These are phyloP conservation scores for Cucurbitaria berberidis DNA, from an alignment of 2,329 filamentous ascomycete species.

Conservation along the genomic window DNA sequence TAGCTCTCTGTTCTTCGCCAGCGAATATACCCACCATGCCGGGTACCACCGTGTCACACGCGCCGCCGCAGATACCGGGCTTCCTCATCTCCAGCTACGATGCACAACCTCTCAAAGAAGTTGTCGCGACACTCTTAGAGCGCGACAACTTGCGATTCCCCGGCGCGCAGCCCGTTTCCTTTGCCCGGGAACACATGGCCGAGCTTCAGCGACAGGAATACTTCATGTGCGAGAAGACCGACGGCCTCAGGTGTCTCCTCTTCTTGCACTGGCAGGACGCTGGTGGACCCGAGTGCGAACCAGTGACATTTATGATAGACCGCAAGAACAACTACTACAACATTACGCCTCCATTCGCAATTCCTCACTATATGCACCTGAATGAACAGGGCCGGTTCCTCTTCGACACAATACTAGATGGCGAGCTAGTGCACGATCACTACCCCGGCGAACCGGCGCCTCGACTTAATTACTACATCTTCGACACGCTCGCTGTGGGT, in stretches of 20 bases:
- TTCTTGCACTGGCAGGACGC: slow-evolving; percentile 76
- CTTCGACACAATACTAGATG: slow-evolving; percentile 82
- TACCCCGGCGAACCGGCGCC: slow-evolving; percentile 68
- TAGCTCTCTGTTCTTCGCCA: background rate
- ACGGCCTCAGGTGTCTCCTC: slow-evolving; percentile 93
- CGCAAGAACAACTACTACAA: slow-evolving; percentile 98
- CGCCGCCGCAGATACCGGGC: slow-evolving; percentile 46
- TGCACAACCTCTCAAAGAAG: slow-evolving; percentile 64
- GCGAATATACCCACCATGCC: slow-evolving; percentile 19
- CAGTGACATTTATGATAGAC: slow-evolving; percentile 88
- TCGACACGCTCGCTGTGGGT: slow-evolving; percentile 88
- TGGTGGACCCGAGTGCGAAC: slow-evolving; percentile 21
- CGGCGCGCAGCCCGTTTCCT: slow-evolving; percentile 93
- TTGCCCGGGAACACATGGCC: slow-evolving; percentile 78
- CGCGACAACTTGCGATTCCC: slow-evolving; percentile 75
- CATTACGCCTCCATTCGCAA: slow-evolving; percentile 75
- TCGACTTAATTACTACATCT: slow-evolving; percentile 81
- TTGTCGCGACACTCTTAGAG: slow-evolving; percentile 77
- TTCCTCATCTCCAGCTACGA: slow-evolving; percentile 28
- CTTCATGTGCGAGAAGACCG: slow-evolving; percentile 98
- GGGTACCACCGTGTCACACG: slow-evolving; percentile 22
- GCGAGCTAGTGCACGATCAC: slow-evolving; percentile 89
- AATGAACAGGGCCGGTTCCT: slow-evolving; percentile 69
- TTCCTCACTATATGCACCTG: slow-evolving; percentile 72
- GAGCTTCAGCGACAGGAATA: slow-evolving; percentile 86